A percentile compares a stretch with the other conserved stretches of the same genome.
phyloP scores from a whole-genome alignment of 2,329 filamentous ascomycete genomes.

The Alternaria rosae region DNA sequence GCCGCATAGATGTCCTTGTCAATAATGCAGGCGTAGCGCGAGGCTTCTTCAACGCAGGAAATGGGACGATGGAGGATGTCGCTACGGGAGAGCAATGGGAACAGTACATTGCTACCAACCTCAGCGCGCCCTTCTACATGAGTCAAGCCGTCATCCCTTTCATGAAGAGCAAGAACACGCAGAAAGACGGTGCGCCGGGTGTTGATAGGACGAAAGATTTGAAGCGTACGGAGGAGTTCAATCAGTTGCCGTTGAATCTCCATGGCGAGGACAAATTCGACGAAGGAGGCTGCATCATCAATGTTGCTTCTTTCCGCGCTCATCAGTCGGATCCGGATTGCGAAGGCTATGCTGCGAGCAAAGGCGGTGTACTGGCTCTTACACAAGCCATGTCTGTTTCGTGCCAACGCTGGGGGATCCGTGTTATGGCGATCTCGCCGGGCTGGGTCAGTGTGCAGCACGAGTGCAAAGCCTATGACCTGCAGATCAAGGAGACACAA shows the following conservation, averaged over 20 bases:
- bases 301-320: constrained; percentile 60
- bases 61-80: constrained; percentile 33
- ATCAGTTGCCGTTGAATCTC: constrained; percentile 24
- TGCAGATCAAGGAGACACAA: constrained; percentile 39
- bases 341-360: constrained; percentile 59
- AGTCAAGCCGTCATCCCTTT: constrained; percentile 32
- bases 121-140: constrained; percentile 32
- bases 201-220: constrained; percentile 27
- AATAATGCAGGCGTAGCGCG: constrained; percentile 41
- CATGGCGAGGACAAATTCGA: constrained; percentile 32
- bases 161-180: constrained; percentile 30
- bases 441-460: constrained; percentile 61
- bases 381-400: constrained; percentile 58
- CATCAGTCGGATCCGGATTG: constrained; percentile 58
- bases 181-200: constrained; percentile 16
- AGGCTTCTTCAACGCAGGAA: constrained; percentile 33
- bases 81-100: constrained; percentile 34
- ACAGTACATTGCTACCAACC: constrained; percentile 31
- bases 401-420: constrained; percentile 52
- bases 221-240: constrained; percentile 31
- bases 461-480: constrained; percentile 52
- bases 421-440: constrained; percentile 58
- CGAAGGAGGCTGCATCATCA: constrained; percentile 46
- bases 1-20: constrained; percentile 38
- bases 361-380: constrained; percentile 59